phyloP scores from a whole-genome alignment of 148 eudicot species.

The Talinum fruticosum region DNA sequence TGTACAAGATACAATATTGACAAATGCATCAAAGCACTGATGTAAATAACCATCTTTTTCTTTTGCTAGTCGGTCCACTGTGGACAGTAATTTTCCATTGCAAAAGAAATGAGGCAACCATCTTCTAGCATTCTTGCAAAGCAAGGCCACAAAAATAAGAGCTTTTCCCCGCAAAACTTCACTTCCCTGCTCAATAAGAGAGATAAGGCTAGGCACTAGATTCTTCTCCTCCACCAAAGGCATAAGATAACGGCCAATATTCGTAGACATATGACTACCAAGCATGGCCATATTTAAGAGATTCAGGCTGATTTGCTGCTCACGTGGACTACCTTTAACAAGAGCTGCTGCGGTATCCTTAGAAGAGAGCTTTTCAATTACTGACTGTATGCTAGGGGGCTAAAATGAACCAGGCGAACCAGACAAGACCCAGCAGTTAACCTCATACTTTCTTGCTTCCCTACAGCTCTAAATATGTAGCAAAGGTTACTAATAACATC shows the following conservation, averaged over 20 bases:
- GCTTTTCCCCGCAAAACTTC: constrained; percentile 88
- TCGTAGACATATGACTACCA: constrained; percentile 61
- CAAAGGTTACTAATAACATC: constrained; percentile 84
- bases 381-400: constrained; percentile 66
- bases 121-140: constrained; percentile 77
- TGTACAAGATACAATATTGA: constrained; percentile 54
- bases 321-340: constrained; percentile 82
- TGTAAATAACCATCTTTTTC: constrained; percentile 79
- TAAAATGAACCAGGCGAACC: constrained; percentile 80
- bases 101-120: constrained; percentile 82
- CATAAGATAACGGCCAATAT: constrained; percentile 65
- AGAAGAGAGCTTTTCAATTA: constrained; percentile 66
- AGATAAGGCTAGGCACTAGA: constrained; percentile 69
- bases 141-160: constrained; percentile 81
- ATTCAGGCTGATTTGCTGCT: constrained; percentile 93
- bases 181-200: constrained; percentile 89
- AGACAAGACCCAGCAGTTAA: constrained; percentile 95
- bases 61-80: constrained; percentile 80
- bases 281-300: constrained; percentile 77
- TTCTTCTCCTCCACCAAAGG: constrained; percentile 79
- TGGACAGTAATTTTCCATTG: constrained; percentile 74
- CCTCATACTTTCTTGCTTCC: constrained; percentile 85
- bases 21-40: constrained; percentile 71
- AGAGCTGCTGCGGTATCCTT: constrained; percentile 74
- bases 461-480: constrained; percentile 76